Percentiles rank a stretch among this genome's conserved stretches.
These are phyloP conservation scores for Grifola frondosa DNA, from an alignment of 1,284 basidiomycete species.

Conservation along the genomic window DNA sequence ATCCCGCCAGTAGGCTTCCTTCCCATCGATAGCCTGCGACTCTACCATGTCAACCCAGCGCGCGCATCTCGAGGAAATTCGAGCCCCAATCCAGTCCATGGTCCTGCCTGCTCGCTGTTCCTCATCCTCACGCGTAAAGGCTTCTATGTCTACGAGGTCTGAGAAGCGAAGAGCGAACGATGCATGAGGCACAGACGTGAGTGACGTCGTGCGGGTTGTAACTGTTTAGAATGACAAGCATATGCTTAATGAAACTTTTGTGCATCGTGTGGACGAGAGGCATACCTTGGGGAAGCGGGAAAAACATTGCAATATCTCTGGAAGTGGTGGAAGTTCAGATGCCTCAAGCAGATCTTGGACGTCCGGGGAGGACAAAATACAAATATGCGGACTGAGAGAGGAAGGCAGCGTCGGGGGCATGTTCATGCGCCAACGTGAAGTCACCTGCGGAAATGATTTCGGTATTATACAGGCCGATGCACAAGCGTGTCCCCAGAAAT, in stretches of 20 bases:
- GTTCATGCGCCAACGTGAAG: no score
- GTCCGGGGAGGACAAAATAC: constrained; percentile 68
- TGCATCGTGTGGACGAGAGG: not conserved
- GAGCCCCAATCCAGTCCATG: constrained; percentile 77
- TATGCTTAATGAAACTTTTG: not conserved
- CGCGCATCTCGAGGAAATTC: constrained; percentile 57
- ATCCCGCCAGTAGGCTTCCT: constrained; percentile 31
- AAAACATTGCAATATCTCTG: constrained; percentile 75
- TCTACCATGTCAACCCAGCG: constrained; percentile 62
- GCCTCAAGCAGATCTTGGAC: constrained; percentile 56
- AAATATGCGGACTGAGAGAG: constrained; percentile 78
- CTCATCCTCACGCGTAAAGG: constrained; percentile 71
- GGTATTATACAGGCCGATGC: no score
- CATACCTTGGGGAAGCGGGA: constrained; percentile 79
- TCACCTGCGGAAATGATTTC: no score
- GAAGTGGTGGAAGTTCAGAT: constrained; percentile 62
- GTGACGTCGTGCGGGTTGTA: constrained; percentile 70
- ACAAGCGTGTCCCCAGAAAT: no score
- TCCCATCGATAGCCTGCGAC: constrained; percentile 16
- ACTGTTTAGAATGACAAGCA: constrained; percentile 42
- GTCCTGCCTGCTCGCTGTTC: constrained; percentile 71
- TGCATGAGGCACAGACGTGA: constrained; percentile 65
- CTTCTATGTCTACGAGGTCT: constrained; percentile 65
- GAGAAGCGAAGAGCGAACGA: constrained; percentile 77
- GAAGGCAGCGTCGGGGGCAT: constrained; percentile 53